Percentiles rank a stretch among this genome's conserved stretches.
Evolutionary conservation across 2,329 filamentous ascomycete species (phyloP).

Genomic region (Domatiomyces catenatus): DNA sequence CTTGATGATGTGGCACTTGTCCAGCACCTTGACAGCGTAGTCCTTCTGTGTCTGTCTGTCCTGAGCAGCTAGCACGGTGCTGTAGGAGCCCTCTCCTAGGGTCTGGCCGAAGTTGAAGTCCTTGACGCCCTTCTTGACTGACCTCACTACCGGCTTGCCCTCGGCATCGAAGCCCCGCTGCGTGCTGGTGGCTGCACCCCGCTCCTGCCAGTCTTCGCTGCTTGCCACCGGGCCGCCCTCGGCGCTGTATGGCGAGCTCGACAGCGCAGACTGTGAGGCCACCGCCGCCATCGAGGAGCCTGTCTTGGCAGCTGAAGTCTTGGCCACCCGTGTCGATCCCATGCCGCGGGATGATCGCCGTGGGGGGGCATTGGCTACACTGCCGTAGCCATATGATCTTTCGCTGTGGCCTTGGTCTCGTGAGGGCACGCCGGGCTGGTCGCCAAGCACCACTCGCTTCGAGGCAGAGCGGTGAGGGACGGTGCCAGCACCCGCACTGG

Average conservation of each 20-base stretch:
- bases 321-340: slow-evolving; percentile 31
- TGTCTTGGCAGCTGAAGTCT: slow-evolving; percentile 10
- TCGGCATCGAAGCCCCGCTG: slow-evolving; percentile 72
- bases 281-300: slow-evolving; percentile 15
- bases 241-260: slow-evolving; percentile 35
- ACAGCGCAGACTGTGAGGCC: slow-evolving; percentile 21
- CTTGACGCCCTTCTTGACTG: slow-evolving; percentile 91
- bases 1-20: slow-evolving; percentile 98
- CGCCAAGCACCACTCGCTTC: slow-evolving; percentile 34
- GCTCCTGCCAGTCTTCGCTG: slow-evolving; percentile 91
- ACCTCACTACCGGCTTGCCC: slow-evolving; percentile 64
- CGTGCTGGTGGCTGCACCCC: slow-evolving; percentile 72
- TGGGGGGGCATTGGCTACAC: slow-evolving; percentile 37
- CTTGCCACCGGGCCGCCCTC: slow-evolving; percentile 47
- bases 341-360: slow-evolving; percentile 62
- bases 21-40: slow-evolving; percentile 94
- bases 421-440: slow-evolving; percentile 46
- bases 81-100: slow-evolving; percentile 93
- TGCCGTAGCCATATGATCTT: slow-evolving; percentile 49
- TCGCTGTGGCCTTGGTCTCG: slow-evolving; percentile 57
- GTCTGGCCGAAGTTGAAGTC: slow-evolving; percentile 89
- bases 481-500: slow-evolving; percentile 23
- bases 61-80: slow-evolving; percentile 81
- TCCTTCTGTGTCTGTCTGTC: slow-evolving; percentile 89
- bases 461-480: slow-evolving; percentile 47